Evolutionary conservation across 2,329 filamentous ascomycete genomes (phyloP).

Genomic region (Aspergillus neotritici): DNA sequence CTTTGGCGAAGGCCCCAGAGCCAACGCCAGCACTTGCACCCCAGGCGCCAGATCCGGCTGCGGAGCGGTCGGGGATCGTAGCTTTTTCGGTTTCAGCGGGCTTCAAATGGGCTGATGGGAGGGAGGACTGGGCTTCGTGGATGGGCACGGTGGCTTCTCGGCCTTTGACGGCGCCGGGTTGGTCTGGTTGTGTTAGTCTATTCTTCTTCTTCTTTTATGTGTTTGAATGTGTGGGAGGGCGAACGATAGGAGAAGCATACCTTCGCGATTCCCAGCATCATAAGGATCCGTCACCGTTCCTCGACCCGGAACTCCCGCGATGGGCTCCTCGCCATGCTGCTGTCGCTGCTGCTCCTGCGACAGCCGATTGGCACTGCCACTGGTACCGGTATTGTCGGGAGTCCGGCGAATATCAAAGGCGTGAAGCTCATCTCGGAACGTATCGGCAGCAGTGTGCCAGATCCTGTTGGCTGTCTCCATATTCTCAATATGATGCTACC

Average conservation of each 20-base stretch:
- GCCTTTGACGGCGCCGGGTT: slow-evolving; percentile 20
- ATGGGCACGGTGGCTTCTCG: slow-evolving; percentile 20
- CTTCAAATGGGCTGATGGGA: not conserved
- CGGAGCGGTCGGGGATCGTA: not conserved
- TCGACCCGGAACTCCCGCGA: slow-evolving; percentile 64
- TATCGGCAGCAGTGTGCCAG: slow-evolving; percentile 45
- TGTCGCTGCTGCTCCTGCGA: slow-evolving; percentile 16
- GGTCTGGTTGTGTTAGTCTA: slow-evolving; percentile 16
- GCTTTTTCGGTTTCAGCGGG: not conserved
- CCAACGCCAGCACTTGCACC: too few species aligned
- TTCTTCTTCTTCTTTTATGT: not conserved
- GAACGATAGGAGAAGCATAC: slow-evolving; percentile 30
- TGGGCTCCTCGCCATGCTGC: slow-evolving; percentile 55
- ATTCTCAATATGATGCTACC: slow-evolving; percentile 10
- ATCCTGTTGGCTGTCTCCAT: slow-evolving; percentile 62
- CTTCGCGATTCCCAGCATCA: slow-evolving; percentile 69
- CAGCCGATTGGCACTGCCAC: slow-evolving; percentile 4
- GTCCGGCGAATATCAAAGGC: not conserved
- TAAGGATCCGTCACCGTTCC: slow-evolving; percentile 66
- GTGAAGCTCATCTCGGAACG: slow-evolving; percentile 44
- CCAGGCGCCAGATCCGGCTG: too few species aligned
- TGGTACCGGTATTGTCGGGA: too few species aligned
- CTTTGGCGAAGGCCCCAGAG: too few species aligned
- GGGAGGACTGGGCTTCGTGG: slow-evolving; percentile 12
- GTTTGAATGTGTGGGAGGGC: not conserved